These are phyloP conservation scores for Paraurostyla sp. DNA, from an alignment of 73 alveolate species.

Conservation along the genomic window DNA sequence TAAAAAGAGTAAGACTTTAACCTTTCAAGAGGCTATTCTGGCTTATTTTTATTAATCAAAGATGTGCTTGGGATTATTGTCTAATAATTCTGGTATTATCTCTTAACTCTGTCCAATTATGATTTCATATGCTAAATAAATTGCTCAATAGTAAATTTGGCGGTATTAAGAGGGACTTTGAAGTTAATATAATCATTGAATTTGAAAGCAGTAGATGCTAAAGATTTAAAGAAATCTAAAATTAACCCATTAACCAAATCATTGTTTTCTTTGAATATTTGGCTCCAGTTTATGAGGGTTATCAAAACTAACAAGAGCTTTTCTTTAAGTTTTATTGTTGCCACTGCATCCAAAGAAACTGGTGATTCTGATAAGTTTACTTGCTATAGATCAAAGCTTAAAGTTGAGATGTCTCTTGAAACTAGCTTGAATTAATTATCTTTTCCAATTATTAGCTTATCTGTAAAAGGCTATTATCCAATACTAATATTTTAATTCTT, in stretches of 20 bases:
- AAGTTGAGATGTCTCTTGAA: neutral
- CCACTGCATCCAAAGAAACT: neutral
- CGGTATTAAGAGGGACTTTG: neutral
- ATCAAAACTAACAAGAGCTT: neutral
- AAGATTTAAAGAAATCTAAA: neutral
- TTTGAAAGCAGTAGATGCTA: too few relatives aligned
- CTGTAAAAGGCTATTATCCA: conserved; percentile 8
- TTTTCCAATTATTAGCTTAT: neutral
- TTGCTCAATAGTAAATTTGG: conserved; percentile 4
- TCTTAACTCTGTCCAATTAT: conserved; percentile 20
- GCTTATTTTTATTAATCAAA: neutral
- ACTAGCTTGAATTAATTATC: neutral
- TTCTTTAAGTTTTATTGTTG: neutral
- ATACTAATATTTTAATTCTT: neutral
- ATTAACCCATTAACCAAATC: neutral
- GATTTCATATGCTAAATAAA: conserved; percentile 11
- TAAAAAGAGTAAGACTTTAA: neutral
- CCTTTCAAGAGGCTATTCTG: neutral
- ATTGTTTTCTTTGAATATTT: conserved; percentile 8
- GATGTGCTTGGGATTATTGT: conserved; percentile 20
- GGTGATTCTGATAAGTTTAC: neutral
- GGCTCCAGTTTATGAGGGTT: conserved; percentile 19
- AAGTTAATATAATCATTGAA: neutral
- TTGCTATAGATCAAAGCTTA: neutral
- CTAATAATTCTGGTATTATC: conserved; percentile 3